A percentile compares a stretch with the other conserved stretches of the same genome.
These are phyloP conservation scores for Trichoderma polysporum DNA, from an alignment of 2,329 filamentous ascomycete genomes.

Conservation along the genomic window DNA sequence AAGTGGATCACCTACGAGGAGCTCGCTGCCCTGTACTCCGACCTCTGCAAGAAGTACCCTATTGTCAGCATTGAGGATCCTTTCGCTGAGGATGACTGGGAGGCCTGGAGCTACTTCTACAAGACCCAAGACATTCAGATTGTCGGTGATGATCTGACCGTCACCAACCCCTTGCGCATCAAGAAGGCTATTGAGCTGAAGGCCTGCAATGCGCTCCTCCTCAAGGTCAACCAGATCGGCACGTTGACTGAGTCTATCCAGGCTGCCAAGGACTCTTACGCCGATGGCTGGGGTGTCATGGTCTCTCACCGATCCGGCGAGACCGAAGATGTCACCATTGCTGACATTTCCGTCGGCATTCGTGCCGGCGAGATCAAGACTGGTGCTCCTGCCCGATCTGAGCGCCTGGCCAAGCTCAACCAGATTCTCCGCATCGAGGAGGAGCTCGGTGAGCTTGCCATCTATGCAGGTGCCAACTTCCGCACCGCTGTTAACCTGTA, in stretches of 20 bases:
- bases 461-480: slow-evolving; percentile 93
- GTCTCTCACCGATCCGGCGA: slow-evolving; percentile 98
- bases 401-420: slow-evolving; percentile 99
- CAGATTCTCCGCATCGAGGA: slow-evolving; percentile 99
- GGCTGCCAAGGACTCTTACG: slow-evolving; percentile 97
- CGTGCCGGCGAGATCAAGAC: slow-evolving; percentile 99
- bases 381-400: slow-evolving; percentile 90
- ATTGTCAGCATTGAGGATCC: slow-evolving; percentile 99
- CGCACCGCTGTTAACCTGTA: slow-evolving; percentile 86
- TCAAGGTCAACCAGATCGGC: slow-evolving; percentile 99
- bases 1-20: slow-evolving; percentile 99
- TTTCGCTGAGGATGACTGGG: slow-evolving; percentile 99
- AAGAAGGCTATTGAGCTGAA: slow-evolving; percentile 99
- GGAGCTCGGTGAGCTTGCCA: slow-evolving; percentile 86
- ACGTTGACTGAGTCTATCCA: slow-evolving; percentile 98
- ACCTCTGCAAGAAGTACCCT: slow-evolving; percentile 89
- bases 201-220: slow-evolving; percentile 94
- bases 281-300: slow-evolving; percentile 97
- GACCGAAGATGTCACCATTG: slow-evolving; percentile 99
- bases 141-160: slow-evolving; percentile 96
- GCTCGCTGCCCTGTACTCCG: slow-evolving; percentile 87
- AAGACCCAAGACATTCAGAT: slow-evolving; percentile 99
- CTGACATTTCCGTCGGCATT: slow-evolving; percentile 96
- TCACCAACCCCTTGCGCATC: slow-evolving; percentile 98
- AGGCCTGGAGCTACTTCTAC: slow-evolving; percentile 99